Evolutionary conservation across 2,329 filamentous ascomycete genomes (phyloP).

Genomic region (Sporothrix sp.): DNA sequence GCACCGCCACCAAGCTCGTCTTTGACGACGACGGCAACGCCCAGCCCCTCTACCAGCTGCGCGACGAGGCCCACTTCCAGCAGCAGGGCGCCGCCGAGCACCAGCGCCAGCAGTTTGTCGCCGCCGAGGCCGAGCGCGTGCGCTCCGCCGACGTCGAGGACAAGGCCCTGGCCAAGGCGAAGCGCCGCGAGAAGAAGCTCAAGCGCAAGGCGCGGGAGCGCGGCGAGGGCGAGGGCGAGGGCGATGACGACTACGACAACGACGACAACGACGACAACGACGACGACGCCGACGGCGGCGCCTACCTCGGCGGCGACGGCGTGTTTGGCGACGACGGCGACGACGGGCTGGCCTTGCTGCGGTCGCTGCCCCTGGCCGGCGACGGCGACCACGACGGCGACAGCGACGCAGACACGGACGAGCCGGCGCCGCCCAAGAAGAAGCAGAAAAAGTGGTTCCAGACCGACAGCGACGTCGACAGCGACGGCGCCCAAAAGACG

Average conservation of each 20-base stretch:
- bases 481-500: constrained; percentile 30
- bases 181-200: constrained; percentile 64
- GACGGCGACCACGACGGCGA: constrained; percentile 19
- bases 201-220: constrained; percentile 59
- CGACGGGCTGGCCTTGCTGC: constrained; percentile 48
- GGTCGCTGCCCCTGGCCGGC: constrained; percentile 45
- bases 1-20: constrained; percentile 72
- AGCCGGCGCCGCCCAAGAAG: constrained; percentile 39
- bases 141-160: constrained; percentile 69
- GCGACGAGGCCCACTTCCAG: constrained; percentile 72
- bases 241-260: constrained; percentile 16
- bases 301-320: constrained; percentile 28
- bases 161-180: constrained; percentile 69
- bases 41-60: constrained; percentile 79
- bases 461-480: constrained; percentile 41
- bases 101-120: constrained; percentile 69
- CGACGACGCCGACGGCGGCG: constrained; percentile 23
- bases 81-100: constrained; percentile 64
- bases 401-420: constrained; percentile 18
- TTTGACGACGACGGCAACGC: constrained; percentile 88
- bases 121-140: constrained; percentile 62
- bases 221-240: constrained; percentile 30
- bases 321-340: constrained; percentile 33
- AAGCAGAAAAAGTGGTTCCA: constrained; percentile 74
- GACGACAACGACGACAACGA: constrained; percentile 24